Conservation (phyloP, 2,329 filamentous ascomycete species). For the Penicillium brasilianum region DNA sequence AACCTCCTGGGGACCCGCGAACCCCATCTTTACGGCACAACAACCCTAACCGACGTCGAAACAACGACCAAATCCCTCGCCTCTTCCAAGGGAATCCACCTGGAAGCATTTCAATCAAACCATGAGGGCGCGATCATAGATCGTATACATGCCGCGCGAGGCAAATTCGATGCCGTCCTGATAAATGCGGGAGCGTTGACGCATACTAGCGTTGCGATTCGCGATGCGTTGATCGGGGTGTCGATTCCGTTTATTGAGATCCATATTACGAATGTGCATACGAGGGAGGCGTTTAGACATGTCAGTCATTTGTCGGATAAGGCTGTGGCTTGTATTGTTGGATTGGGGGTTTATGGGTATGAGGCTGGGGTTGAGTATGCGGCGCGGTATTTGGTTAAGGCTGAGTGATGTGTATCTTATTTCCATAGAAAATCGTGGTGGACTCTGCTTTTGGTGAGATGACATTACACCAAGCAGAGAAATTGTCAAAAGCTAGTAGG, state of each 20-base stretch:
- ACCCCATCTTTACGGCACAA: conserved; percentile 70
- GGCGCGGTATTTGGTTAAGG: conserved; percentile 1
- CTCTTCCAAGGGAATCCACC: conserved; percentile 48
- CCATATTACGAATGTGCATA: conserved; percentile 73
- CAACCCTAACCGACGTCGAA: conserved; percentile 68
- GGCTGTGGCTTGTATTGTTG: conserved; percentile 47
- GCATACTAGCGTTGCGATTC: conserved; percentile 72
- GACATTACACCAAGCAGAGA: too few relatives aligned
- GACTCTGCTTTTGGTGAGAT: too few relatives aligned
- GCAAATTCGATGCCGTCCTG: conserved; percentile 60
- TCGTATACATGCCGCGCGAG: conserved; percentile 68
- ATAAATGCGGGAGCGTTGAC: conserved; percentile 76
- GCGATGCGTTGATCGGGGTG: conserved; percentile 71
- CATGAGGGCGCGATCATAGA: conserved; percentile 74
- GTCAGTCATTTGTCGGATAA: conserved; percentile 74
- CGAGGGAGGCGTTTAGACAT: conserved; percentile 67
- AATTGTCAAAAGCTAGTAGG: too few relatives aligned
- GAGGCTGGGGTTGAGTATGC: conserved; percentile 15
- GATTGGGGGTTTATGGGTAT: conserved; percentile 16
- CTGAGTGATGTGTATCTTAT: background rate
- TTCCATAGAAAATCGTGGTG: too few relatives aligned
- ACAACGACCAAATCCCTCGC: conserved; percentile 55
- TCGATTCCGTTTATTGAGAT: conserved; percentile 74
- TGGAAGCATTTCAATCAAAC: conserved; percentile 73
- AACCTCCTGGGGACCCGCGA: conserved; percentile 76